Evolutionary conservation across 805 yeast genomes (phyloP), one percentile per base, ranked within the genome.

Genomic region (Yamadazyma endophytica): DNA sequence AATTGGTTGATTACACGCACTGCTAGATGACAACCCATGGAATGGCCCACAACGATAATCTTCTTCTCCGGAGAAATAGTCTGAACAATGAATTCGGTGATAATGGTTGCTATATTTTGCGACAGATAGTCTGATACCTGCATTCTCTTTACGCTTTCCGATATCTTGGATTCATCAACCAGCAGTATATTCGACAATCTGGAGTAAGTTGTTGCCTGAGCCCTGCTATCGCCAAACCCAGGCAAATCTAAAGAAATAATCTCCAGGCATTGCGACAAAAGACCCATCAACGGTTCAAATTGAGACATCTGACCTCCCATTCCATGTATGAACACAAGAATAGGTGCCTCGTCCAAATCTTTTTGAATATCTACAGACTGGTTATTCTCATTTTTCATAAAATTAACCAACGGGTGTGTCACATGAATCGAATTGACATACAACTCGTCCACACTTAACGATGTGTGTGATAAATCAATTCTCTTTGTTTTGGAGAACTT

Each of bases 221-320:
- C 5, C 24, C 52, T 52, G 9, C 67, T 57, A 42, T 73, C 68
- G 3, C 97, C 97, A 54, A 86, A 86, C 0, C 97, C 97, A 1
- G 96, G 96, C 31, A 88, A 60, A 52, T 89, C 97, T 11, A 89
- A 44, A 0, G 89, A 75, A 24, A 83, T 49, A 13, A 87, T 70
- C 34, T 76, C 80, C 38, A 77, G 72, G 39, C 78, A 72, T 42
- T 74, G 77, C 20, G 81, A 61, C 42, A 84, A 73, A 31, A 75
- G 63, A 17, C 77, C 79, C 51, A 85, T 57, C 22, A 85, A 58
- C 1, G 81, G 78, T 47, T 84, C 92, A 52, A 89, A 89, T 52
- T 88, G 96, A 14, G 86, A 75, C 50, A 84, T 63, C 45, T 80
- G 90, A 2, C 97, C 97, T 1, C 97, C 97, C 13, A 90, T 56